Base-by-base conservation (phyloP, 441 rosid species). In the Bruguiera hainesii region DNA sequence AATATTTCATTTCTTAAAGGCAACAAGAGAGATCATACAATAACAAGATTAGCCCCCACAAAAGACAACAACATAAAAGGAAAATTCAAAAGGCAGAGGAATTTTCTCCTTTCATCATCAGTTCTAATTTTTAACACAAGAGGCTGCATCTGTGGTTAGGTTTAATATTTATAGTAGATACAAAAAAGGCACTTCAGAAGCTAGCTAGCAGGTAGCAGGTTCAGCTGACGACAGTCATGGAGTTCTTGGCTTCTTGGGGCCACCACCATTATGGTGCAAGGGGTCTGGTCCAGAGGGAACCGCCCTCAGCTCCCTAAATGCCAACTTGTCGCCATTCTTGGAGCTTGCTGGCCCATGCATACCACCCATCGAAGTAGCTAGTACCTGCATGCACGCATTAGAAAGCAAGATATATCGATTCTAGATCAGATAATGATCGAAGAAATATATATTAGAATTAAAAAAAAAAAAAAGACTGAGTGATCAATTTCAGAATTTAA, bases 221-320 rank as follows among this genome's bases (percentile, higher is more conserved):
- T 2, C 56, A 26, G 26, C 60, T 18, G 20, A 30, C 9, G 56
- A 3, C 3, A 35, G 25, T 81, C 72, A 86, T 26, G 91, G 91
- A 28, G 79, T 78, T 56, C 73, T 71, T 15, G 93, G 90, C 64
- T 85, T 80, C 75, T 79, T 82, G 33, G 93, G 89, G 71, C 72
- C 76, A 15, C 76, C 81, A n/a, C 80, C 84, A 71, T 89, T 84
- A 61, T 89, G 96, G 78, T 89, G 93, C 78, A 89, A 69, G 13
- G 96, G 96, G 61, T 89, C 90, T 61, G 96, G 93, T 28, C 96
- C 96, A 9, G 93, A 82, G 5, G 93, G 96, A 76, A 72, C 93
- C 20, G 67, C 49, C 72, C 96, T 85, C 31, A 89, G 50, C 77
- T 82, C 90, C 64, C 72, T 66, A 20, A 21, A 31, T 53, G 26